These are phyloP conservation scores for Candida vaughaniae DNA, from an alignment of 805 yeast genomes.

Conservation along the genomic window DNA sequence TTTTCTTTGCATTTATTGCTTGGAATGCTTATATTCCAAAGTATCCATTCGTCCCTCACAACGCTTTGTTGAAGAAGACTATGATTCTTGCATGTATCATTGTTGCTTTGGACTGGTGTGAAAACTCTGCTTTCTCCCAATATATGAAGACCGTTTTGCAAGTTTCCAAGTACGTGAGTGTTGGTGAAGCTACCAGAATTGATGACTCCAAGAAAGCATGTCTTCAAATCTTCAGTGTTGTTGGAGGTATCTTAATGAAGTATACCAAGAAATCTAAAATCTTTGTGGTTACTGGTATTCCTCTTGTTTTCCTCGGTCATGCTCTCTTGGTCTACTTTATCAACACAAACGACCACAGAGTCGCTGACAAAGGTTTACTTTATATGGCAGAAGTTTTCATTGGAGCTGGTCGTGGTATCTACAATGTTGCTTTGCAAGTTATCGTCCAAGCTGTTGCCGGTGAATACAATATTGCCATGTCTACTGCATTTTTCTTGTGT, in stretches of 20 bases:
- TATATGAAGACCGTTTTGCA: slow-evolving; percentile 26
- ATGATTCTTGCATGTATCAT: slow-evolving; percentile 30
- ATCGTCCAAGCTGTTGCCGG: slow-evolving; percentile 40
- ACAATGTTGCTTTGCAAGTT: slow-evolving; percentile 33
- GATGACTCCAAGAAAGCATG: slow-evolving; percentile 27
- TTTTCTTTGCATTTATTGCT: slow-evolving; percentile 30
- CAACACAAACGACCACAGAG: slow-evolving; percentile 12
- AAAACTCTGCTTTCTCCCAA: slow-evolving; percentile 4
- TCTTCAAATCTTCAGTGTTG: slow-evolving; percentile 28
- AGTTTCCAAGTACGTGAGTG: slow-evolving; percentile 28
- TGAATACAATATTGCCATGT: slow-evolving; percentile 23
- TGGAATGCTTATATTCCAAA: slow-evolving; percentile 37
- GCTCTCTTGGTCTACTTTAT: slow-evolving; percentile 18
- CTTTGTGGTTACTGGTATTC: slow-evolving; percentile 29
- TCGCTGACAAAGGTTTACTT: slow-evolving; percentile 21
- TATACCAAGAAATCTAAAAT: slow-evolving; percentile 33
- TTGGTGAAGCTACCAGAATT: slow-evolving; percentile 31
- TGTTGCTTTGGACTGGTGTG: slow-evolving; percentile 13
- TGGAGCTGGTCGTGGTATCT: slow-evolving; percentile 37
- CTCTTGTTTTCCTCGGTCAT: slow-evolving; percentile 30
- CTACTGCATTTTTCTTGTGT: slow-evolving; percentile 25
- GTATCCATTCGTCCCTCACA: slow-evolving; percentile 34
- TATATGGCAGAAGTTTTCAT: slow-evolving; percentile 34
- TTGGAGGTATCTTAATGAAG: slow-evolving; percentile 34
- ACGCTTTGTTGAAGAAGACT: slow-evolving; percentile 32